Evolutionary conservation across 2,329 filamentous ascomycete species (phyloP).

Genomic region (Podosphaera fusca): DNA sequence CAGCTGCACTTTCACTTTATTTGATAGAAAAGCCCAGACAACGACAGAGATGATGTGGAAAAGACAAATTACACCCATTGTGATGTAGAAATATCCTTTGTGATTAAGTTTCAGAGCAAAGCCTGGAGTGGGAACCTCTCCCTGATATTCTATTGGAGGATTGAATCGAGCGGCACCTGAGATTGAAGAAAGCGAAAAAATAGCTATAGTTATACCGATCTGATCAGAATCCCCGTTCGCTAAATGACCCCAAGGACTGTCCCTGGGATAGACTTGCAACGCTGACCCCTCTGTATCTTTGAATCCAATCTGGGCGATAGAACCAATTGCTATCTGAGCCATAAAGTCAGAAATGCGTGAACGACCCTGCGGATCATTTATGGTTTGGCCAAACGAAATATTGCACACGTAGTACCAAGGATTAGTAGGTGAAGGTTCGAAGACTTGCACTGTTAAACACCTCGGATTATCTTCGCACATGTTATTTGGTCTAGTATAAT

Average conservation of each 20-base stretch:
- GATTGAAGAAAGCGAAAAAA: conserved; percentile 17
- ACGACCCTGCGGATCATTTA: conserved; percentile 12
- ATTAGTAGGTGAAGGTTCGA: conserved; percentile 18
- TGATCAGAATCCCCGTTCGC: conserved; percentile 12
- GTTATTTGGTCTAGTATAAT: conserved; percentile 15
- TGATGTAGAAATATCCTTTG: conserved; percentile 22
- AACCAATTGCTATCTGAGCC: conserved; percentile 16
- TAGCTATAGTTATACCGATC: conserved; percentile 19
- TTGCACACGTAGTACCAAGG: conserved; percentile 23
- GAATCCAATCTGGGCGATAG: conserved; percentile 22
- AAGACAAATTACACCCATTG: conserved; percentile 11
- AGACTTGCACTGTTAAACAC: conserved; percentile 16
- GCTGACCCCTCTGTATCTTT: conserved; percentile 4
- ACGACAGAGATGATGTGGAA: conserved; percentile 11
- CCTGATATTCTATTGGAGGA: conserved; percentile 3
- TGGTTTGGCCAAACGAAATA: conserved; percentile 17
- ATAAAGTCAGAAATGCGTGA: conserved; percentile 17
- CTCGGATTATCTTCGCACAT: conserved; percentile 6
- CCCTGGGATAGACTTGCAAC: conserved; percentile 21
- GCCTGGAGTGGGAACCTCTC: conserved; percentile 7
- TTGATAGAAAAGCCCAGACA: conserved; percentile 10
- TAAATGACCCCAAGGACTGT: conserved; percentile 18
- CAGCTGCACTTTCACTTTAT: conserved; percentile 12
- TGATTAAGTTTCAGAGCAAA: conserved; percentile 18
- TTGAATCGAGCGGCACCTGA: conserved; percentile 8